phyloP scores from a whole-genome alignment of 805 yeast species.

The Alloascoidea hylecoeti region DNA sequence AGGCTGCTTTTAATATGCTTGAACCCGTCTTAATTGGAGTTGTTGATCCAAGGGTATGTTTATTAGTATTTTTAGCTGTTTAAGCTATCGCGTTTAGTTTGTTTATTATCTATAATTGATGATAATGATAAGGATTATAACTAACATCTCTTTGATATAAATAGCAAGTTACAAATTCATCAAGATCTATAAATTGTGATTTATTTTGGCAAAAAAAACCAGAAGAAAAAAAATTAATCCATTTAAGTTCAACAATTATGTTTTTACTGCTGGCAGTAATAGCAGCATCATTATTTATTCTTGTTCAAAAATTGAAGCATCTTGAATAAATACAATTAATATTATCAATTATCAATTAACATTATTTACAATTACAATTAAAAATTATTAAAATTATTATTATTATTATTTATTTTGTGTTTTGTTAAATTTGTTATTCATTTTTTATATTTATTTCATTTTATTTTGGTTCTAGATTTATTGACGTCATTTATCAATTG shows the following conservation, averaged over 20 bases:
- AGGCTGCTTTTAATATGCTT: conserved; percentile 38
- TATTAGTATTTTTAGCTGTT: neutral
- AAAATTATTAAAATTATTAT: too few relatives aligned
- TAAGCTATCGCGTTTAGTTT: neutral
- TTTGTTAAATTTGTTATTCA: too few relatives aligned
- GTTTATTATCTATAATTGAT: too few relatives aligned
- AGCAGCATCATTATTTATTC: neutral
- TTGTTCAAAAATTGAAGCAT: neutral
- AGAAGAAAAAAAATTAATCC: neutral
- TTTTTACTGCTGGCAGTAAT: neutral
- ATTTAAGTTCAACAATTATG: neutral
- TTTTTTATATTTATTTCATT: too few relatives aligned
- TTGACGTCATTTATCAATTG: too few relatives aligned
- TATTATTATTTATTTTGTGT: too few relatives aligned
- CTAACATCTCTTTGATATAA: neutral
- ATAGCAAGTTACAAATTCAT: neutral
- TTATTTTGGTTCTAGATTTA: too few relatives aligned
- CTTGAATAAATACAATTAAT: too few relatives aligned
- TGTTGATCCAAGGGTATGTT: neutral
- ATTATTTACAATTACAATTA: too few relatives aligned
- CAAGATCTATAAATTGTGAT: neutral
- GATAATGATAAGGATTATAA: too few relatives aligned
- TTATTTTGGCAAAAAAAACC: neutral
- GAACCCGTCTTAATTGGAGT: conserved; percentile 7
- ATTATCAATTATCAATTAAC: too few relatives aligned